These are phyloP conservation scores for Saccharomycopsis selenospora DNA, from an alignment of 805 yeast genomes.

Conservation along the genomic window DNA sequence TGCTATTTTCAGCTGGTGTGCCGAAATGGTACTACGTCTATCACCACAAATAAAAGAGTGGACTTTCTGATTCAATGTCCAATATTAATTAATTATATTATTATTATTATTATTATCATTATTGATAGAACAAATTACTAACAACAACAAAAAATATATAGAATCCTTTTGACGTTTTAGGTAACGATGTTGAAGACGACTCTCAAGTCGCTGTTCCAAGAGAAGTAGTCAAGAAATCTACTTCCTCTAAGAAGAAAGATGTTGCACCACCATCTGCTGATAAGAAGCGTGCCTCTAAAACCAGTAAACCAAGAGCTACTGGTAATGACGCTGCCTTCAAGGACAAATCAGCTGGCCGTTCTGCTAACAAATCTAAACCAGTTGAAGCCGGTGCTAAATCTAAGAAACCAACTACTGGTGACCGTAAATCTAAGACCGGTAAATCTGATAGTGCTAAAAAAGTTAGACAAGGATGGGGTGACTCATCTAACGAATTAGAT, in stretches of 20 bases:
- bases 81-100: too few species aligned
- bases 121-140: too few species aligned
- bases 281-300: slow-evolving; percentile 70
- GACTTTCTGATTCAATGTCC: too few species aligned
- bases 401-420: slow-evolving; percentile 41
- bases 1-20: too few species aligned
- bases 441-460: slow-evolving; percentile 82
- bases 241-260: slow-evolving; percentile 83
- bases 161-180: slow-evolving; percentile 80
- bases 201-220: slow-evolving; percentile 46
- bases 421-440: slow-evolving; percentile 83
- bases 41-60: too few species aligned
- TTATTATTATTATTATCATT: too few species aligned
- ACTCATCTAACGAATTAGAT: slow-evolving; percentile 61
- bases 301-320: slow-evolving; percentile 52
- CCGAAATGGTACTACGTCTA: too few species aligned
- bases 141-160: too few species aligned
- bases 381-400: slow-evolving; percentile 48
- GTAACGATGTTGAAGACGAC: slow-evolving; percentile 84
- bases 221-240: slow-evolving; percentile 74
- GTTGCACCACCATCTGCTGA: slow-evolving; percentile 75
- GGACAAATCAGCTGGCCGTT: slow-evolving; percentile 64
- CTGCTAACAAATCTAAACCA: slow-evolving; percentile 42
- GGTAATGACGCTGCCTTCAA: slow-evolving; percentile 88
- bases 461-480: slow-evolving; percentile 85